Conservation (phyloP, 73 alveolate genomes). For the Symbiodinium natans region DNA sequence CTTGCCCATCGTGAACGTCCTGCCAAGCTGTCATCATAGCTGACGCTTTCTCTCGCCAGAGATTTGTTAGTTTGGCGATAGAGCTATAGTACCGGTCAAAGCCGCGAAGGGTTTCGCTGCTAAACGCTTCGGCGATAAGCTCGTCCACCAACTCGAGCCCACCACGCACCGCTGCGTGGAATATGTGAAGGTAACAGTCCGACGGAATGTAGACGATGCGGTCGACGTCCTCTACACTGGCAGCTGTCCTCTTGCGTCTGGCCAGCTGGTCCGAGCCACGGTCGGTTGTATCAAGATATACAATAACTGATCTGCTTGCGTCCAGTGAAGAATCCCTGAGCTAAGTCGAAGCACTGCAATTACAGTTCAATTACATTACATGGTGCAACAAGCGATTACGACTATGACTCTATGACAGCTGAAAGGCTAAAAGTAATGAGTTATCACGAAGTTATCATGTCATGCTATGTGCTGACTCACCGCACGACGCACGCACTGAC, state of each 20-base stretch:
- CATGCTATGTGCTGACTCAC: too few relatives aligned
- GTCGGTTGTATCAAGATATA: conserved; percentile 3
- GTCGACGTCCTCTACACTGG: not conserved
- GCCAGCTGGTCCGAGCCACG: conserved; percentile 25
- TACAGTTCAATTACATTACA: too few relatives aligned
- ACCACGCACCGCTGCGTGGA: conserved; percentile 2
- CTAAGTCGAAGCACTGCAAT: too few relatives aligned
- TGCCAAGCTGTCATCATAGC: conserved; percentile 1
- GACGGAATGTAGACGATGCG: not conserved
- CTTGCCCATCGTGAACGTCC: not conserved
- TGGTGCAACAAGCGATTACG: too few relatives aligned
- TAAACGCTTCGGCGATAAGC: not conserved
- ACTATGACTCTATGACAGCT: too few relatives aligned
- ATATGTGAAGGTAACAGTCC: not conserved
- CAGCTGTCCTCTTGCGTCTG: not conserved
- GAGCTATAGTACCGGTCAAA: not conserved
- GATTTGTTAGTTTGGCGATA: not conserved
- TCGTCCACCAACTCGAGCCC: not conserved
- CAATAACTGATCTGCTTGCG: not conserved
- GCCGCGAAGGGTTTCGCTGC: not conserved
- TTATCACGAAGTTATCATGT: too few relatives aligned
- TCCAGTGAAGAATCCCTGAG: not conserved
- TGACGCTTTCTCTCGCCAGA: conserved; percentile 20
- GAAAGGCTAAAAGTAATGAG: too few relatives aligned
- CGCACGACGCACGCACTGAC: too few relatives aligned